Conservation (phyloP, 352 stramenopile genomes). For the Blastocystis sp. region DNA sequence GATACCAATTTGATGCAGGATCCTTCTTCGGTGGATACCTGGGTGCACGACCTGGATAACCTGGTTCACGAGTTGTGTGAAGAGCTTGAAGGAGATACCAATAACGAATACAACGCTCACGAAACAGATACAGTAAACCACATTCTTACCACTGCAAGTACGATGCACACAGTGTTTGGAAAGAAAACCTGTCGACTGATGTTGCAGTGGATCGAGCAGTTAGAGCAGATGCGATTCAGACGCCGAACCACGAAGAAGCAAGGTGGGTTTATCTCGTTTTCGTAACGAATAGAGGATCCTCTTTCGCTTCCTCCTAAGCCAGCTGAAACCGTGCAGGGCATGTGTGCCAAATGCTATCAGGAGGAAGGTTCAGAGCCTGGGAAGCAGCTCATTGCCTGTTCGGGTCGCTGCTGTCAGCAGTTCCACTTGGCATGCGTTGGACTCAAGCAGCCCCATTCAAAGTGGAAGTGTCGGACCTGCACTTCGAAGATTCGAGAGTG, state of each 20-base stretch:
- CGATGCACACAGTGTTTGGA: constrained; percentile 22
- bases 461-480: constrained; percentile 80
- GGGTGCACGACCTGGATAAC: constrained; percentile 29
- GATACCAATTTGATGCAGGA: constrained; percentile 10
- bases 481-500: constrained; percentile 77
- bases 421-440: constrained; percentile 80
- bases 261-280: constrained; percentile 62
- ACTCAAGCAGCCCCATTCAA: constrained; percentile 74
- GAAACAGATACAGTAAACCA: constrained; percentile 7
- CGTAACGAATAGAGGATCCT: constrained; percentile 46
- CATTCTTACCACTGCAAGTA: not conserved
- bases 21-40: not conserved
- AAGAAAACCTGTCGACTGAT: not conserved
- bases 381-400: constrained; percentile 77
- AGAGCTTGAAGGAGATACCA: not conserved
- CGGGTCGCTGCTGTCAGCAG: constrained; percentile 77
- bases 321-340: constrained; percentile 68
- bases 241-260: constrained; percentile 61
- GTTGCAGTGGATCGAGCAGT: constrained; percentile 21
- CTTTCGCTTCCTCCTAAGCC: constrained; percentile 52
- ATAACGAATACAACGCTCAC: constrained; percentile 16
- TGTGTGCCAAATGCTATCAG: constrained; percentile 76
- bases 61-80: constrained; percentile 42
- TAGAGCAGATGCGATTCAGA: constrained; percentile 3
- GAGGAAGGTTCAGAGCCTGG: constrained; percentile 77